These are phyloP conservation scores for Adiantum capillusveneris DNA, from an alignment of 75 land plant species.

Conservation along the genomic window DNA sequence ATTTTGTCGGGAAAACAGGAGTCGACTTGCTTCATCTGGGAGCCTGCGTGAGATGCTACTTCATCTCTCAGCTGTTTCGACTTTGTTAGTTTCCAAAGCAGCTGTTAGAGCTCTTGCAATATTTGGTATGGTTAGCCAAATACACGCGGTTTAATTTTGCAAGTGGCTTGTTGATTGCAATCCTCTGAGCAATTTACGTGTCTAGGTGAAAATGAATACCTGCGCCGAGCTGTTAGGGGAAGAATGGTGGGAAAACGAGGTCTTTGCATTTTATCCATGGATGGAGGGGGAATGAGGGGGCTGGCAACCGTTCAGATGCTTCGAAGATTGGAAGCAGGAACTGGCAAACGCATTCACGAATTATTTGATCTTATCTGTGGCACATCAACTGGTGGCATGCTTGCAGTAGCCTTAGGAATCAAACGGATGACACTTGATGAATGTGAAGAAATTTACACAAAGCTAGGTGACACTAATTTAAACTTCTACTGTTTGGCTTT, in stretches of 20 bases:
- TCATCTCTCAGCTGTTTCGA: constrained; percentile 48
- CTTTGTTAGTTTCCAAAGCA: constrained; percentile 66
- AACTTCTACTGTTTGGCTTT: background rate
- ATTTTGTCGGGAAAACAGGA: constrained; percentile 84
- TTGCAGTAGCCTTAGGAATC: constrained; percentile 91
- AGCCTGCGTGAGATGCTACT: constrained; percentile 79
- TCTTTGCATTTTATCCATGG: constrained; percentile 90
- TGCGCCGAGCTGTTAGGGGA: constrained; percentile 76
- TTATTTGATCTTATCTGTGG: constrained; percentile 99
- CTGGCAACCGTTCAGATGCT: constrained; percentile 93
- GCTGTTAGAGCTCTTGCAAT: constrained; percentile 93
- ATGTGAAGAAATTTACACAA: constrained; percentile 95
- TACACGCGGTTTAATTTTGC: too few species aligned
- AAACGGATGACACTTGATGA: constrained; percentile 74
- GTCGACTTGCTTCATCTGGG: constrained; percentile 67
- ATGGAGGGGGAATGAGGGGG: constrained; percentile 99
- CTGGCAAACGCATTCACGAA: constrained; percentile 93
- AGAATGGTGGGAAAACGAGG: constrained; percentile 77
- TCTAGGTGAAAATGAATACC: constrained; percentile 87
- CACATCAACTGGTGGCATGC: constrained; percentile 99
- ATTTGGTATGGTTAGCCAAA: constrained; percentile 36
- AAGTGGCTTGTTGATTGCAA: background rate
- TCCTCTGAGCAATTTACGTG: too few species aligned
- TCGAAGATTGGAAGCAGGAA: constrained; percentile 79
- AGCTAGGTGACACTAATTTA: constrained; percentile 51